phyloP scores from a whole-genome alignment of 306 rosid species.

The Cyamopsis tetragonoloba region DNA sequence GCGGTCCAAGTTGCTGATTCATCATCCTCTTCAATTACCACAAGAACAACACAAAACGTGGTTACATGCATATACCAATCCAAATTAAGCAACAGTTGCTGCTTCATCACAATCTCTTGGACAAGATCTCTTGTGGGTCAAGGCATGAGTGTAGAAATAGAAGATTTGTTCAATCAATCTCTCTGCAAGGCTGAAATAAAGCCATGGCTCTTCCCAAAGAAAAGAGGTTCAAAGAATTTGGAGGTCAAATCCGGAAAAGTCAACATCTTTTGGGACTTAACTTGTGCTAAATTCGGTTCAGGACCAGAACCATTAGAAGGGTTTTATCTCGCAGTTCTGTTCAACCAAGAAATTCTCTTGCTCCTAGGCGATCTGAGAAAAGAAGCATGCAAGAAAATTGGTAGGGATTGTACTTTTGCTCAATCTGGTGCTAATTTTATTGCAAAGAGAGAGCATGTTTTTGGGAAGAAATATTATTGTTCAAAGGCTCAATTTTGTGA shows the following conservation, averaged over 20 bases:
- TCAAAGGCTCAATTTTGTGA: slow-evolving; percentile 74
- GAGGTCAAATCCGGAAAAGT: slow-evolving; percentile 57
- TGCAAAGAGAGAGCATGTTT: slow-evolving; percentile 70
- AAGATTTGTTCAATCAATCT: slow-evolving; percentile 50
- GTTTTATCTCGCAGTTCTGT: slow-evolving; percentile 54
- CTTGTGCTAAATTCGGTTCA: slow-evolving; percentile 68
- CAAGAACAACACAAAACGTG: slow-evolving; percentile 62
- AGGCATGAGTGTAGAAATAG: slow-evolving; percentile 67
- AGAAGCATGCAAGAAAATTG: slow-evolving; percentile 55
- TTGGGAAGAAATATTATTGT: slow-evolving; percentile 62
- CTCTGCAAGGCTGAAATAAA: slow-evolving; percentile 75
- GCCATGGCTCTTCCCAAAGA: slow-evolving; percentile 85
- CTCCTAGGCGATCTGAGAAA: slow-evolving; percentile 66
- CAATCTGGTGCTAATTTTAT: slow-evolving; percentile 46
- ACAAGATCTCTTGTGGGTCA: slow-evolving; percentile 84
- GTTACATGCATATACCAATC: slow-evolving; percentile 80
- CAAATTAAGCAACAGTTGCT: slow-evolving; percentile 41
- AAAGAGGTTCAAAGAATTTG: slow-evolving; percentile 69
- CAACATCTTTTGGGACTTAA: slow-evolving; percentile 70
- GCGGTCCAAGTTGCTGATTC: slow-evolving; percentile 83
- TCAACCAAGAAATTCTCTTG: slow-evolving; percentile 50
- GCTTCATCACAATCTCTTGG: slow-evolving; percentile 81
- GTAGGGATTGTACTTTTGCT: slow-evolving; percentile 23
- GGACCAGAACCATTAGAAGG: slow-evolving; percentile 82
- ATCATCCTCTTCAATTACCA: slow-evolving; percentile 45